Conservation (phyloP, 2,329 filamentous ascomycete genomes). For the Pleomassaria siparia region DNA sequence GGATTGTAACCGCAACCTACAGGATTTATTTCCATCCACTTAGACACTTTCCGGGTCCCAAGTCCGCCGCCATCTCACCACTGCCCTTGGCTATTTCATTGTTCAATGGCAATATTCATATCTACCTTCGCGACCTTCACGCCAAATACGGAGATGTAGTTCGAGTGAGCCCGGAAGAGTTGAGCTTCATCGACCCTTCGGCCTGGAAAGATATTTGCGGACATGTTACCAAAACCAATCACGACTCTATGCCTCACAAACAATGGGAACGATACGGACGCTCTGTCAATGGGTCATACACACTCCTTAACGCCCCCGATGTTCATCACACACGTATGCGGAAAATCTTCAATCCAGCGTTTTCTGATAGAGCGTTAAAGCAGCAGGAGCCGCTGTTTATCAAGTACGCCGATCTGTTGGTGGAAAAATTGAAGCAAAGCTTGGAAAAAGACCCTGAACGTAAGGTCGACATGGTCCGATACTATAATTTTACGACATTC, state of each 20-base stretch:
- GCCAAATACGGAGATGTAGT: conserved; percentile 46
- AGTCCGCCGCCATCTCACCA: conserved; percentile 36
- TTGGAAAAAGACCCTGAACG: conserved; percentile 30
- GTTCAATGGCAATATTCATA: conserved; percentile 24
- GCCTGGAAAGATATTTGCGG: conserved; percentile 42
- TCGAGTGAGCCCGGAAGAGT: conserved; percentile 43
- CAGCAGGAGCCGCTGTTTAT: conserved; percentile 46
- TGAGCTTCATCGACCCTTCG: conserved; percentile 43
- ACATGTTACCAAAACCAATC: conserved; percentile 27
- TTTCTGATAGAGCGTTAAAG: conserved; percentile 46
- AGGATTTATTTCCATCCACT: conserved; percentile 47
- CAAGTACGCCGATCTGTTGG: conserved; percentile 45
- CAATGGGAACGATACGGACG: conserved; percentile 19
- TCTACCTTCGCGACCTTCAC: conserved; percentile 34
- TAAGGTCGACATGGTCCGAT: conserved; percentile 35
- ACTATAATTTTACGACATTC: conserved; percentile 39
- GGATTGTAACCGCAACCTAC: conserved; percentile 23
- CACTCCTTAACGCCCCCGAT: conserved; percentile 32
- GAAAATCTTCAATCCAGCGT: conserved; percentile 44
- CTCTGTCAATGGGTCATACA: conserved; percentile 30
- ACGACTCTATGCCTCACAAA: conserved; percentile 12
- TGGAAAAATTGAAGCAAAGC: conserved; percentile 40
- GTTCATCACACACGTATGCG: conserved; percentile 42
- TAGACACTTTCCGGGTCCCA: conserved; percentile 48
- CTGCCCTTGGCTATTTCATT: conserved; percentile 33